Base-by-base conservation (phyloP, 495 filamentous ascomycete species). In the Tuber brumale region DNA sequence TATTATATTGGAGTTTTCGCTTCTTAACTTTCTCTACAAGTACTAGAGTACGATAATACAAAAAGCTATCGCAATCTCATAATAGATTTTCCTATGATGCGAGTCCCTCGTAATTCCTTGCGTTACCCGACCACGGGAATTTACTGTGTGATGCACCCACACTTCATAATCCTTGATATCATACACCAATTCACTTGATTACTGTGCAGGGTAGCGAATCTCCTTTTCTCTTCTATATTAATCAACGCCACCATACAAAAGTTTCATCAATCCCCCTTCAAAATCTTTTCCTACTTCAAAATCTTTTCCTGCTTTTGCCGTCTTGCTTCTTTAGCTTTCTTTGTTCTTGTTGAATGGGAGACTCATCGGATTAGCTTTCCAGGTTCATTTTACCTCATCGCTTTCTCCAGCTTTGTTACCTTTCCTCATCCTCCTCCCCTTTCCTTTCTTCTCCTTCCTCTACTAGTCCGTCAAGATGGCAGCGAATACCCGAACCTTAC, bases 401-500 rank as follows among this genome's bases (percentile, higher is more conserved):
- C 72, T 71, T 16, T 70, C 70, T 69, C 3, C 23, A 72, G 69
- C 57, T 42, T 43, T 66, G 37, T 35, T 66, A 6, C 18, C 35
- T 61, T 3, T 31, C n/a, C n/a, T 61, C 51, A 35, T 31, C 14
- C 19, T 35, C 27, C 57, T 35, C 57, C 57, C 57, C 27, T 66
- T 66, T 31, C 57, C 12, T 27, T 8, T 16, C 27, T 31, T 3
- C n/a, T n/a, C n/a, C 10, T 14, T 39, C 69, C 27, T 8, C 23
- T 42, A 48, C 48, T 57, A 37, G 57, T 51, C 70, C n/a, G 72
- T 74, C 71, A 79, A 77, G 66, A 80, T 84, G 72, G 76, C 76
- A 66, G 80, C 74, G 46, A 83, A 80, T 75, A 83, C 80, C 57
- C 72, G 80, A 76, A 87, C 77, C 82, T 85, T 95, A 83, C 93